phyloP scores from a whole-genome alignment of 2,329 filamentous ascomycete genomes.

The Scedosporium apiospermum region DNA sequence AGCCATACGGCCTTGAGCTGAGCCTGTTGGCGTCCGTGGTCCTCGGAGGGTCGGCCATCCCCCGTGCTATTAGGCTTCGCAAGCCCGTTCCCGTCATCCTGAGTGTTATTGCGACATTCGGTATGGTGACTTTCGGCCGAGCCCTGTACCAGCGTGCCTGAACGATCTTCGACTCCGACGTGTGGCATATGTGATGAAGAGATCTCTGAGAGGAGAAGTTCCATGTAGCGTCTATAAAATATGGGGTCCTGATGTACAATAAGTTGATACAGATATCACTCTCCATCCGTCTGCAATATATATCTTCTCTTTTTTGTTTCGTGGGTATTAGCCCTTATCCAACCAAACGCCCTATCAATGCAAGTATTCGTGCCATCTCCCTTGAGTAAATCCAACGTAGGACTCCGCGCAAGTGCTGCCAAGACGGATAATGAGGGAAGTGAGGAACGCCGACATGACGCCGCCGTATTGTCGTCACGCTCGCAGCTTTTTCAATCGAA shows the following conservation, averaged over 20 bases:
- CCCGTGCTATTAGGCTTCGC: constrained; percentile 69
- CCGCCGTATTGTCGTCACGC: background rate
- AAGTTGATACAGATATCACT: constrained; percentile 6
- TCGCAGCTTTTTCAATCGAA: background rate
- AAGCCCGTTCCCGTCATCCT: constrained; percentile 81
- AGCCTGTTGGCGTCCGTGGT: constrained; percentile 82
- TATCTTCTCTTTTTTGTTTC: constrained; percentile 1
- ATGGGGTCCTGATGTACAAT: constrained; percentile 3
- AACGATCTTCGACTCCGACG: constrained; percentile 1
- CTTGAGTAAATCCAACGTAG: background rate
- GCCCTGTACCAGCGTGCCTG: constrained; percentile 43
- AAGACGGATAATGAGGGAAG: background rate
- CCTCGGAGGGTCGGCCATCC: constrained; percentile 74
- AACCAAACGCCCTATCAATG: background rate
- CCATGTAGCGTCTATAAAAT: constrained; percentile 1
- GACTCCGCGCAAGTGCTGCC: background rate
- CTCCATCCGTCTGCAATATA: constrained; percentile 6
- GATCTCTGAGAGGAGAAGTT: background rate
- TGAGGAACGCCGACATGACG: background rate
- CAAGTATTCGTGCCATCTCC: background rate
- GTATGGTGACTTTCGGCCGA: constrained; percentile 68
- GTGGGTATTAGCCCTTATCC: constrained; percentile 2
- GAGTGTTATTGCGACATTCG: constrained; percentile 69
- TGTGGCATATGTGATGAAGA: background rate
- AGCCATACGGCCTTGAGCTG: constrained; percentile 78